phyloP scores from a whole-genome alignment of 2,329 filamentous ascomycete species.

The Domatiomyces catenatus region DNA sequence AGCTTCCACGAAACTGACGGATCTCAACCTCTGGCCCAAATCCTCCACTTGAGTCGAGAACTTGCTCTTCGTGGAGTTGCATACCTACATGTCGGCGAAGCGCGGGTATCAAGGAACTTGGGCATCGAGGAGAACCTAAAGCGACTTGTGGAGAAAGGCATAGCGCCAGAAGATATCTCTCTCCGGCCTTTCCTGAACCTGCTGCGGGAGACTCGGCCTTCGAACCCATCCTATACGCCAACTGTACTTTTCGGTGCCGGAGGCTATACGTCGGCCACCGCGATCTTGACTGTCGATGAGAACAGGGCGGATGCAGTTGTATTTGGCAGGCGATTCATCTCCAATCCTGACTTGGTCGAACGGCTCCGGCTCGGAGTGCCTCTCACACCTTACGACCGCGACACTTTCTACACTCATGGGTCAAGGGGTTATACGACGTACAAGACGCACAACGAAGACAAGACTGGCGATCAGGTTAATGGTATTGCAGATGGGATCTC shows the following conservation, averaged over 20 bases:
- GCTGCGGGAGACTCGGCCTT: not conserved
- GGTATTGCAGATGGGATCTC: no score
- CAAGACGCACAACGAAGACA: no score
- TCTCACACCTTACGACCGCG: constrained; percentile 25
- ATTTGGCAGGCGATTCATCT: constrained; percentile 34
- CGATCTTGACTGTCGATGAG: constrained; percentile 34
- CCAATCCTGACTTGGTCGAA: constrained; percentile 35
- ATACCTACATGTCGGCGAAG: not conserved
- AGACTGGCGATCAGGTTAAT: no score
- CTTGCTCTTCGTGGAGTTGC: not conserved
- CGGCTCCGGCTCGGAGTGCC: constrained; percentile 25
- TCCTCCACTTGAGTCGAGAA: constrained; percentile 29
- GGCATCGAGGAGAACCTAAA: not conserved
- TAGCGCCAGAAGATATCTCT: not conserved
- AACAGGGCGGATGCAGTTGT: constrained; percentile 34
- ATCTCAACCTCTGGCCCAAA: constrained; percentile 29
- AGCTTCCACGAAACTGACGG: constrained; percentile 40
- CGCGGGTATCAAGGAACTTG: not conserved
- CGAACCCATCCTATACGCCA: not conserved
- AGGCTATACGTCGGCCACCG: constrained; percentile 23
- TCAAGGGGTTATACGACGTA: no score
- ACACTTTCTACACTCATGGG: constrained; percentile 25
- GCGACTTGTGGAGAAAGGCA: not conserved
- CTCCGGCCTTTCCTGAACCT: not conserved
- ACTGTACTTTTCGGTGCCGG: constrained; percentile 1